Evolutionary conservation across 768 basidiomycete species (phyloP).

Genomic region (Kwoniella europaea): DNA sequence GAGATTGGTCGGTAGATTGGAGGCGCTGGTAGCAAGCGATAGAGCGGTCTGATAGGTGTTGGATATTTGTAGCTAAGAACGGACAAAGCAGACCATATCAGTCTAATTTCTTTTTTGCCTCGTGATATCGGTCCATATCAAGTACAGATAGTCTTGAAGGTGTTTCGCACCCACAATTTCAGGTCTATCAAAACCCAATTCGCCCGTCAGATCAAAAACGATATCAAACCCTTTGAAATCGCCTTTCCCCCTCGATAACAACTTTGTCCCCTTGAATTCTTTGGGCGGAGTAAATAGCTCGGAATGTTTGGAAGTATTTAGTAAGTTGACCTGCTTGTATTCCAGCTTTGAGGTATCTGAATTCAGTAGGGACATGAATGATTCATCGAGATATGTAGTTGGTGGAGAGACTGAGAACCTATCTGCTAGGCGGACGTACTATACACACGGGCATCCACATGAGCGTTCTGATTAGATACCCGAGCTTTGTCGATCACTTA

Average conservation of each 20-base stretch:
- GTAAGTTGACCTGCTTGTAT: conserved; percentile 53
- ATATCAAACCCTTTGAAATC: conserved; percentile 39
- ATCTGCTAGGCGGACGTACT: conserved; percentile 47
- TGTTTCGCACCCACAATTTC: conserved; percentile 43
- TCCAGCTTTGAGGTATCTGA: conserved; percentile 29
- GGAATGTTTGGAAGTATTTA: conserved; percentile 27
- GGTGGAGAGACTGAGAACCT: conserved; percentile 51
- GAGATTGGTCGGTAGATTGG: conserved; percentile 22
- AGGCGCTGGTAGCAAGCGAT: conserved; percentile 44
- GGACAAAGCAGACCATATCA: background rate
- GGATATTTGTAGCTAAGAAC: conserved; percentile 48
- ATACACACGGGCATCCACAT: background rate
- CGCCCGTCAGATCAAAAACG: conserved; percentile 55
- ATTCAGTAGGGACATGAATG: conserved; percentile 41
- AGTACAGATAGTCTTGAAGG: background rate
- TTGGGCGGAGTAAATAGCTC: conserved; percentile 43
- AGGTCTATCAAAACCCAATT: conserved; percentile 52
- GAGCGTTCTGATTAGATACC: background rate
- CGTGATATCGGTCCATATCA: background rate
- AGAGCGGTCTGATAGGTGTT: conserved; percentile 51
- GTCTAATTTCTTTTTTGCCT: background rate
- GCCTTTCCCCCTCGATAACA: background rate
- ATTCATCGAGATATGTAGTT: conserved; percentile 54
- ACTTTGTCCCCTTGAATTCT: conserved; percentile 14
- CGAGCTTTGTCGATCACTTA: conserved; percentile 7